Conservation (phyloP, 2,329 filamentous ascomycete species). For the Colletotrichum magnum region DNA sequence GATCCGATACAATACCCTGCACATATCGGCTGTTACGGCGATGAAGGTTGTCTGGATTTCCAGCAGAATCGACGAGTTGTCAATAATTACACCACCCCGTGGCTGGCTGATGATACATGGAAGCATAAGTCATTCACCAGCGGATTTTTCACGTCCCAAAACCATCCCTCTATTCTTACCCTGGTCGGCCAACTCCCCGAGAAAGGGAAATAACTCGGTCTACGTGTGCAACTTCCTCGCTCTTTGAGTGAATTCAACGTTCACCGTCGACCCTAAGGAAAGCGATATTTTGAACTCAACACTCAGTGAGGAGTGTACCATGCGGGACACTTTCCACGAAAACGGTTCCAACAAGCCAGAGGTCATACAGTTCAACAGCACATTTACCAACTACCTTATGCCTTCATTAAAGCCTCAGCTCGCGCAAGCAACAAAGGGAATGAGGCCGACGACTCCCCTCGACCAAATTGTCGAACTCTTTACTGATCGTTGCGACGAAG, state of each 20-base stretch:
- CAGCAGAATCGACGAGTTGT: too few species aligned
- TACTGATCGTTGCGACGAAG: not conserved
- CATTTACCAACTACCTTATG: not conserved
- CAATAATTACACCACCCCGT: too few species aligned
- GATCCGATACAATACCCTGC: not conserved
- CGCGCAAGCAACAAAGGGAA: not conserved
- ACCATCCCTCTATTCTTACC: too few species aligned
- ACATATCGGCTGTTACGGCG: conserved; percentile 11
- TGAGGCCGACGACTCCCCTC: not conserved
- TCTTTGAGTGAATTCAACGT: too few species aligned
- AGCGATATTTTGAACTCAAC: conserved; percentile 2
- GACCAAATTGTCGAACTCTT: not conserved
- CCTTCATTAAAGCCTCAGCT: not conserved
- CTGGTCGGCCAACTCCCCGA: not conserved
- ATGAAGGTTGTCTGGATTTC: not conserved
- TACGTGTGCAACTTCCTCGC: conserved; percentile 11
- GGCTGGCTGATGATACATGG: too few species aligned
- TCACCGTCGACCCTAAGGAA: conserved; percentile 5
- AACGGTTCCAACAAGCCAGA: not conserved
- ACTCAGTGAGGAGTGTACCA: not conserved
- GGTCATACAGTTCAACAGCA: not conserved
- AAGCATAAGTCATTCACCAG: not conserved
- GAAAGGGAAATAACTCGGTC: not conserved
- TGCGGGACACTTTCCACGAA: not conserved
- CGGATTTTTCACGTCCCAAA: too few species aligned